A percentile compares a stretch with the other conserved stretches of the same genome.
Conservation (phyloP, 2,329 filamentous ascomycete genomes). For the Ilyonectria robusta region DNA sequence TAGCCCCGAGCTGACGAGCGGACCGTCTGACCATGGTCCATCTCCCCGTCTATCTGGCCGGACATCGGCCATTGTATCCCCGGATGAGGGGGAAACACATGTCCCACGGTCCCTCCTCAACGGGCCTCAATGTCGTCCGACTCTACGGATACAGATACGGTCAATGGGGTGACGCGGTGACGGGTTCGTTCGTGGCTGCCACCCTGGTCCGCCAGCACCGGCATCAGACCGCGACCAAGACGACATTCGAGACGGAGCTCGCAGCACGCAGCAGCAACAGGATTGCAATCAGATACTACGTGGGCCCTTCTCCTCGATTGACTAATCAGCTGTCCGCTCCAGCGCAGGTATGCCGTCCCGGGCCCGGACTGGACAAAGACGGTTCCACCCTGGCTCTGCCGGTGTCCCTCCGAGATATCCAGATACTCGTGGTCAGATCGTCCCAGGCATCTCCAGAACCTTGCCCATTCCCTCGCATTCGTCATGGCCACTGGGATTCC, state of each 20-base stretch:
- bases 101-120: not conserved
- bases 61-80: conserved; percentile 5
- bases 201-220: conserved; percentile 14
- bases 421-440: conserved; percentile 15
- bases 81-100: conserved; percentile 19
- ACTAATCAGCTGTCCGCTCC: conserved; percentile 42
- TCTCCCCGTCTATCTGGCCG: conserved; percentile 14
- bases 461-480: not conserved
- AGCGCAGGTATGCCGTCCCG: conserved; percentile 43
- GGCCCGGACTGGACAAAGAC: conserved; percentile 41
- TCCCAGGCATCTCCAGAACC: conserved; percentile 6
- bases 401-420: conserved; percentile 30
- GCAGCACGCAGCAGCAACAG: conserved; percentile 16
- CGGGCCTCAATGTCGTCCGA: conserved; percentile 12
- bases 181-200: conserved; percentile 11
- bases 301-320: conserved; percentile 30
- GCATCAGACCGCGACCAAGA: conserved; percentile 2
- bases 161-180: conserved; percentile 19
- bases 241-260: conserved; percentile 12
- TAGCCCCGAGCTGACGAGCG: conserved; percentile 15
- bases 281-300: conserved; percentile 32
- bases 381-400: conserved; percentile 33
- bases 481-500: conserved; percentile 7
- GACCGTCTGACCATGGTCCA: conserved; percentile 2
- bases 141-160: conserved; percentile 6